Percentiles rank a stretch among this genome's conserved stretches.
Evolutionary conservation across 148 eudicot species (phyloP).

Genomic region (Nepenthes mirabilis): DNA sequence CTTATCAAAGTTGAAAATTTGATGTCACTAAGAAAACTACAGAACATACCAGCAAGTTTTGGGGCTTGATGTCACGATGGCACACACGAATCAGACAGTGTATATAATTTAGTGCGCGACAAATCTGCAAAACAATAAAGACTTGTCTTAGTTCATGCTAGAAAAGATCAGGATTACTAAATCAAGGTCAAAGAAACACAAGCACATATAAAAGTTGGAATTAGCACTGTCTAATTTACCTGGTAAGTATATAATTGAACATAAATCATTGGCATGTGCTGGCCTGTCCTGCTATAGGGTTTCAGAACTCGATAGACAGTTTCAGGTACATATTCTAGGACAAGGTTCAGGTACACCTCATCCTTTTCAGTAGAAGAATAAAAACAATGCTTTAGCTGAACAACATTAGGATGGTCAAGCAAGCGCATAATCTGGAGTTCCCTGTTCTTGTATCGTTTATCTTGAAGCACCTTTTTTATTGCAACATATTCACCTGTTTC

Average conservation of each 20-base stretch:
- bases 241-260: constrained; percentile 79
- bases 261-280: constrained; percentile 58
- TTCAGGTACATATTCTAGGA: constrained; percentile 79
- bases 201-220: not conserved
- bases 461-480: constrained; percentile 90
- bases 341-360: constrained; percentile 85
- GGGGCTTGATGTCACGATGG: constrained; percentile 97
- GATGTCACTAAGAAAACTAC: not conserved
- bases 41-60: constrained; percentile 67
- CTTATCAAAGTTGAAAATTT: too few relatives aligned
- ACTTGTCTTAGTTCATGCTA: not conserved
- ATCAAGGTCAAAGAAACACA: too few relatives aligned
- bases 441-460: constrained; percentile 91
- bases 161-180: not conserved
- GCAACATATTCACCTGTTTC: constrained; percentile 88
- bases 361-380: constrained; percentile 79
- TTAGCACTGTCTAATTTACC: constrained; percentile 20
- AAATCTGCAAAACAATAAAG: constrained; percentile 38
- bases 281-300: constrained; percentile 53
- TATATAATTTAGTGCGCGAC: constrained; percentile 72
- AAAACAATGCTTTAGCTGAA: constrained; percentile 60
- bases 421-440: constrained; percentile 87
- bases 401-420: constrained; percentile 70
- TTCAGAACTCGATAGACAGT: constrained; percentile 68
- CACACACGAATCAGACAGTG: constrained; percentile 84